Percentiles rank a stretch among this genome's conserved stretches.
These are phyloP conservation scores for Aspergillus novofumigatus DNA, from an alignment of 2,329 filamentous ascomycete genomes.

Conservation along the genomic window DNA sequence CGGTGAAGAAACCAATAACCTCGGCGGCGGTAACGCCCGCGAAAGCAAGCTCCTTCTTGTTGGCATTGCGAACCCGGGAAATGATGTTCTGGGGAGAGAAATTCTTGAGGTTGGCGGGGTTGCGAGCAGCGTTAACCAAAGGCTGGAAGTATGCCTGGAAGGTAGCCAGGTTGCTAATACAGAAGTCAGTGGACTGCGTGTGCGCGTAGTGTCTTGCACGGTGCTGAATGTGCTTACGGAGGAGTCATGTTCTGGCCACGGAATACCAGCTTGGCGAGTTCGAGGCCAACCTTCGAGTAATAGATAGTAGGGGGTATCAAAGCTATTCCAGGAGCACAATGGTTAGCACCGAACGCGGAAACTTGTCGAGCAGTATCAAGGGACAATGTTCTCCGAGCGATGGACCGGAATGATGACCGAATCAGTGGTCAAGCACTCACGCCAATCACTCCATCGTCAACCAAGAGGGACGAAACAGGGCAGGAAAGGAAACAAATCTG, in stretches of 20 bases:
- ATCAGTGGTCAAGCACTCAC: background rate
- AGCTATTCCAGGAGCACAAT: conserved; percentile 50
- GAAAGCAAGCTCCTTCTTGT: conserved; percentile 64
- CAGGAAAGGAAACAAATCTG: conserved; percentile 8
- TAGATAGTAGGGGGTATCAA: conserved; percentile 83
- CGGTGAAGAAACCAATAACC: conserved; percentile 92
- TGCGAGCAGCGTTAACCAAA: conserved; percentile 64
- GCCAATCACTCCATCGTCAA: background rate
- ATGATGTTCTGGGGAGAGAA: conserved; percentile 54
- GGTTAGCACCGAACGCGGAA: conserved; percentile 19
- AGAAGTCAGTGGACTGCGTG: conserved; percentile 12
- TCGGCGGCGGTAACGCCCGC: conserved; percentile 79
- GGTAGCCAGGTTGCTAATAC: conserved; percentile 64
- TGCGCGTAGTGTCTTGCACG: conserved; percentile 1
- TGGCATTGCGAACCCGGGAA: conserved; percentile 63
- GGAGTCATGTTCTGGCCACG: conserved; percentile 85
- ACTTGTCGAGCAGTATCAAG: background rate
- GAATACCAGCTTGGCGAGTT: conserved; percentile 84
- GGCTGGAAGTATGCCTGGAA: conserved; percentile 86
- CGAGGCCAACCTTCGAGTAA: conserved; percentile 84
- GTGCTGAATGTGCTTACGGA: conserved; percentile 64
- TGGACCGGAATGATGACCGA: background rate
- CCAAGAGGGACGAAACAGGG: background rate
- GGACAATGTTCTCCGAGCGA: background rate
- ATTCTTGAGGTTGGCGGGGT: conserved; percentile 60